Evolutionary conservation across 495 filamentous ascomycete species (phyloP).

Genomic region (Xylaria venustula): DNA sequence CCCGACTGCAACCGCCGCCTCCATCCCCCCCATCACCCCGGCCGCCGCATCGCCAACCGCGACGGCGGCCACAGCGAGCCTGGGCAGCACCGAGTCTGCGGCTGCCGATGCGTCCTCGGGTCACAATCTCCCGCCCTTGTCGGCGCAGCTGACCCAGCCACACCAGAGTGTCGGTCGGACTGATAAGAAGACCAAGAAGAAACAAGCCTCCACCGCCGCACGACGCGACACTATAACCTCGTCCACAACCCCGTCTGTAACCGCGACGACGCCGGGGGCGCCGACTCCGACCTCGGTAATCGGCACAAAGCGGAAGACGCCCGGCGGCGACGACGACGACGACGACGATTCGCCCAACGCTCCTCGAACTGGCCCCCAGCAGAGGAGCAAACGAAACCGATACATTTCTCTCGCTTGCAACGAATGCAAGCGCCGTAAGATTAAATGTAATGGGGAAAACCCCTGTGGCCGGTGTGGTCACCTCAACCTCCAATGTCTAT

Average conservation of each 20-base stretch:
- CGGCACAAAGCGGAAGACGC: constrained; percentile 43
- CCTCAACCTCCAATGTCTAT: constrained; percentile 75
- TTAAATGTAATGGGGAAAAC: constrained; percentile 85
- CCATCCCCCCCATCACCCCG: background rate
- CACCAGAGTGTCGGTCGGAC: background rate
- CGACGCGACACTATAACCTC: constrained; percentile 3
- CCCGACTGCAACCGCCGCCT: background rate
- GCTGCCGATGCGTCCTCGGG: background rate
- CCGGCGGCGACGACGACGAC: constrained; percentile 36
- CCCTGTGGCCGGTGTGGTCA: constrained; percentile 86
- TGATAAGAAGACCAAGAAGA: constrained; percentile 9
- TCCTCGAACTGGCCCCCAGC: constrained; percentile 31
- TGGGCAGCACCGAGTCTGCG: background rate
- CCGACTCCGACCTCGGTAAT: constrained; percentile 16
- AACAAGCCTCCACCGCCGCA: background rate
- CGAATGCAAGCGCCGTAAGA: constrained; percentile 87
- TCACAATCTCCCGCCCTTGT: background rate
- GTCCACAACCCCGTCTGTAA: background rate
- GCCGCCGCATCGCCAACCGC: constrained; percentile 3
- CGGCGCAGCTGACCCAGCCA: constrained; percentile 1
- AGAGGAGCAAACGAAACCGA: constrained; percentile 62
- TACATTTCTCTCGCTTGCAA: constrained; percentile 93
- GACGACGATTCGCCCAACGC: background rate
- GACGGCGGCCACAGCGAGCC: background rate
- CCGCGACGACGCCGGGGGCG: background rate